Base-by-base conservation (phyloP, 2,329 filamentous ascomycete species). In the Botryotinia narcissicola region DNA sequence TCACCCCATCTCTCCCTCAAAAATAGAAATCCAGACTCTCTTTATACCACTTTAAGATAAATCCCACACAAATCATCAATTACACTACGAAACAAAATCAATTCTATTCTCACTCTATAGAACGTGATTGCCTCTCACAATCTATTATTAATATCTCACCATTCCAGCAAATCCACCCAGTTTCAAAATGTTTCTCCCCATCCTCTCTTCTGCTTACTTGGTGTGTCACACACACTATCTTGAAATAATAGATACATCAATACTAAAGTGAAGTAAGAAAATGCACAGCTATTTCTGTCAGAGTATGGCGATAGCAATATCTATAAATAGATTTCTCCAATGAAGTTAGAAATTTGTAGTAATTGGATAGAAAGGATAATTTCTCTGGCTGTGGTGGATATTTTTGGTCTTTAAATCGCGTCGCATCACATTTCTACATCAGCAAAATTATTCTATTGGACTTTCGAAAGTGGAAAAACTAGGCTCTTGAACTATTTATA, bases 271-370 rank as follows among this genome's bases (percentile, higher is more conserved):
- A 48, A 10, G 42, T 14, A 29, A 46, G 61, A 44, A 44, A 25
- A 16, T 29, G 12, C 51, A 54, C 2, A 54, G 51, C 51, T n/a
- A n/a, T 54, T 25, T 46, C 25, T 25, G 20, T 25, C 8, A 25
- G 3, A 22, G 46, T 2, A 46, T 48, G 20, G 3, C 0, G 3
- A 48, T 48, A 25, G 48, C 1, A 54, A 16, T 1, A n/a, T 2
- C 0, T 6, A 16, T 16, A 16, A 7, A n/a, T 54, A 54, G 5
- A n/a, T 6, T n/a, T 54, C n/a, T 54, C 0, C 4, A 14, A 0
- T 5, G 0, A 7, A 14, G 25, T 54, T n/a, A 0, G 1, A n/a
- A 7, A 16, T n/a, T 14, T n/a, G 10, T 14, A 7, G 48, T 51
- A 3, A 51, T n/a, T n/a, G 48, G 25, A 16, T n/a, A 3, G 25